Percentiles rank a stretch among this genome's conserved stretches.
phyloP scores from a whole-genome alignment of 1,284 basidiomycete species.

The Gymnopus androsaceus region DNA sequence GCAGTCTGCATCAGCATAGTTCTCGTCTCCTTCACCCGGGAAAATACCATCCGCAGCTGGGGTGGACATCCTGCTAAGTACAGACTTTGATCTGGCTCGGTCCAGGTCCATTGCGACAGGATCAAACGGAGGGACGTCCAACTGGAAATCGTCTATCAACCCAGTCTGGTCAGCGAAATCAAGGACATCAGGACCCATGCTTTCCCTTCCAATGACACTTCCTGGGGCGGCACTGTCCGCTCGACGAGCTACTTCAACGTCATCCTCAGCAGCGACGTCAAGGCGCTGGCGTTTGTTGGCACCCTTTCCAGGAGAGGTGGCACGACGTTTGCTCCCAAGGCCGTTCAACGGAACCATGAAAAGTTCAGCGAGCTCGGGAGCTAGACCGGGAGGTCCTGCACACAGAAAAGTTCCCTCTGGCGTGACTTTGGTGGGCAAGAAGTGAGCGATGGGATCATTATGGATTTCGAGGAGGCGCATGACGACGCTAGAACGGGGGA shows the following conservation, averaged over 20 bases:
- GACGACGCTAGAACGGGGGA: constrained; percentile 80
- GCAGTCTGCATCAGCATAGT: constrained; percentile 70
- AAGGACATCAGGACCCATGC: constrained; percentile 54
- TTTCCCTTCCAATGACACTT: constrained; percentile 53
- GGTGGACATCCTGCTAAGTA: constrained; percentile 68
- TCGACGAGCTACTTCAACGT: constrained; percentile 70
- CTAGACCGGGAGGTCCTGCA: constrained; percentile 79
- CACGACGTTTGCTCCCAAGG: constrained; percentile 54
- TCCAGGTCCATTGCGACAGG: constrained; percentile 29
- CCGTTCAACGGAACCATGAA: constrained; percentile 78
- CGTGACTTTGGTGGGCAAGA: constrained; percentile 78
- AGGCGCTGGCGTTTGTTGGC: constrained; percentile 64
- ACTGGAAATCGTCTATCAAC: constrained; percentile 64
- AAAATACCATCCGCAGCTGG: constrained; percentile 56
- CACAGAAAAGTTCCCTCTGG: constrained; percentile 75
- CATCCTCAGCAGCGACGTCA: constrained; percentile 49
- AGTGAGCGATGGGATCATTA: constrained; percentile 82
- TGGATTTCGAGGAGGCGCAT: constrained; percentile 84
- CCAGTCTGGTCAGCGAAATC: constrained; percentile 59
- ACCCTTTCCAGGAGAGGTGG: constrained; percentile 51
- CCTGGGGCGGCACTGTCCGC: constrained; percentile 61
- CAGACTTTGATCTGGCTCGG: constrained; percentile 50
- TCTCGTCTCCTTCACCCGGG: constrained; percentile 58
- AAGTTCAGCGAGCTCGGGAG: constrained; percentile 78
- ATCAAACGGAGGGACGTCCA: constrained; percentile 50